Evolutionary conservation across 1,284 basidiomycete genomes (phyloP).

Genomic region (Apiotrichum siamense): DNA sequence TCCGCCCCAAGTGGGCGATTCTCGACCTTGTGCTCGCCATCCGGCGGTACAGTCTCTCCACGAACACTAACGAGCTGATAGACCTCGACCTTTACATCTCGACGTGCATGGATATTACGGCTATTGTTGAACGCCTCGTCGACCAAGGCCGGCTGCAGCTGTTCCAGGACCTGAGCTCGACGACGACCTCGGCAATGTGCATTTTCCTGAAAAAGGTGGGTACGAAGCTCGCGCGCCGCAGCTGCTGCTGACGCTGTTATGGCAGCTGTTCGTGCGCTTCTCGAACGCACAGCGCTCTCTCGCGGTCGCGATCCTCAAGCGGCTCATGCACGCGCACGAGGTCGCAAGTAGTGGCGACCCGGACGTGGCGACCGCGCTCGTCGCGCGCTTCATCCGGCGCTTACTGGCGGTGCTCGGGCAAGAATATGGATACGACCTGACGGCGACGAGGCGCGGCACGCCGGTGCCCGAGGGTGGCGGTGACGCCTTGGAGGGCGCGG

Average conservation of each 20-base stretch:
- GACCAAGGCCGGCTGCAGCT: no score
- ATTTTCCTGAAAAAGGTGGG: neutral
- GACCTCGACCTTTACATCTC: neutral
- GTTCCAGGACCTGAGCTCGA: neutral
- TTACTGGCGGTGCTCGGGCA: slow-evolving; percentile 19
- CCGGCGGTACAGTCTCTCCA: neutral
- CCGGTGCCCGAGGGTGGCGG: no score
- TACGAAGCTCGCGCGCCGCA: no score
- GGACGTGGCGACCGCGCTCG: slow-evolving; percentile 21
- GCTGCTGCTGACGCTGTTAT: no score
- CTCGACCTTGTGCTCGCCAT: neutral
- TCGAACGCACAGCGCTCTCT: slow-evolving; percentile 7
- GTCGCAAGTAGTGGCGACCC: slow-evolving; percentile 11
- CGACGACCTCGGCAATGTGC: neutral
- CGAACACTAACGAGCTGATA: neutral
- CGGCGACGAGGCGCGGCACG: no score
- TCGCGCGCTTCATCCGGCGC: slow-evolving; percentile 22
- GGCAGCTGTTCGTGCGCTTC: no score
- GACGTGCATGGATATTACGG: no score
- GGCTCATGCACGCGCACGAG: slow-evolving; percentile 15
- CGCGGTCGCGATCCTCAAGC: slow-evolving; percentile 22
- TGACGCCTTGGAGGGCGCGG: no score
- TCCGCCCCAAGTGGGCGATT: neutral
- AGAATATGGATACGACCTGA: no score
- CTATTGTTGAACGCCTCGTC: no score